These are phyloP conservation scores for Tolypocladium tropicale DNA, from an alignment of 2,329 filamentous ascomycete genomes.

Conservation along the genomic window DNA sequence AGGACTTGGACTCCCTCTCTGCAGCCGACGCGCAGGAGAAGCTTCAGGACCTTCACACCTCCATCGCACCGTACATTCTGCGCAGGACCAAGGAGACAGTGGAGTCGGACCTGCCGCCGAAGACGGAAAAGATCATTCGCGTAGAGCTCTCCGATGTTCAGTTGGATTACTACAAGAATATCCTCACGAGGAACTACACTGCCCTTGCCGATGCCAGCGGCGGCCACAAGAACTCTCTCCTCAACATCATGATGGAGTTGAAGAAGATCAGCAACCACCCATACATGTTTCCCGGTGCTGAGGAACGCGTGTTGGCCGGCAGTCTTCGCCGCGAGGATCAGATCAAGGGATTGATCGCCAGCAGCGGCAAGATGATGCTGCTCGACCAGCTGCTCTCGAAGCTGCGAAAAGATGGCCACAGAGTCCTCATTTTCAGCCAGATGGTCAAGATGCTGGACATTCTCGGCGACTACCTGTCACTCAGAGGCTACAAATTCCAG, in stretches of 20 bases:
- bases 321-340: slow-evolving; percentile 78
- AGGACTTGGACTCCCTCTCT: slow-evolving; percentile 72
- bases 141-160: slow-evolving; percentile 95
- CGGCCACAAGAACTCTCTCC: slow-evolving; percentile 85
- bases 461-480: slow-evolving; percentile 82
- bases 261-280: slow-evolving; percentile 99
- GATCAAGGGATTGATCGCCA: slow-evolving; percentile 86
- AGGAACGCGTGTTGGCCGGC: slow-evolving; percentile 76
- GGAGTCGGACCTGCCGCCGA: slow-evolving; percentile 89
- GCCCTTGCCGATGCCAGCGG: slow-evolving; percentile 83
- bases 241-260: slow-evolving; percentile 99
- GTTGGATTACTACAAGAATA: slow-evolving; percentile 98
- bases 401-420: slow-evolving; percentile 84
- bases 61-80: slow-evolving; percentile 89
- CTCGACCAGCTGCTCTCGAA: slow-evolving; percentile 92
- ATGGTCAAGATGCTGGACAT: slow-evolving; percentile 99
- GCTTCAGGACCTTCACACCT: slow-evolving; percentile 71
- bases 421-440: slow-evolving; percentile 96
- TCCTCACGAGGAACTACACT: slow-evolving; percentile 90
- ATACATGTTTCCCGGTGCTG: slow-evolving; percentile 92
- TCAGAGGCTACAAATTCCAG: slow-evolving; percentile 92
- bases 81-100: slow-evolving; percentile 96
- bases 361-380: slow-evolving; percentile 99
- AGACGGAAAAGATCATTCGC: slow-evolving; percentile 97
- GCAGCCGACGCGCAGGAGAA: slow-evolving; percentile 78